phyloP scores from a whole-genome alignment of 495 filamentous ascomycete species.

The Tetracladium setigerum region DNA sequence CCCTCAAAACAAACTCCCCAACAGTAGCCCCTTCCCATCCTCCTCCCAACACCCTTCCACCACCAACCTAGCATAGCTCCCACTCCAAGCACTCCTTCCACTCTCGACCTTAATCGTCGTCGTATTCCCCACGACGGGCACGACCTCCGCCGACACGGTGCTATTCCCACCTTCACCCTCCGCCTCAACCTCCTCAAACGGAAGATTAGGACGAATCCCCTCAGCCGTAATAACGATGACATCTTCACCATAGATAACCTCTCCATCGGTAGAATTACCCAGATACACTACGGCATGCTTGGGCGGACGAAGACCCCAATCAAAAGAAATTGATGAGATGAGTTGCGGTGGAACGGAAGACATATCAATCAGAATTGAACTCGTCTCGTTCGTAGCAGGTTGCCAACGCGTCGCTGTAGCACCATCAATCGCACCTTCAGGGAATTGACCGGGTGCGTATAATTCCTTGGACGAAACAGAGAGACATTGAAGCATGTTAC shows the following conservation, averaged over 20 bases:
- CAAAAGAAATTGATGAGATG: constrained; percentile 51
- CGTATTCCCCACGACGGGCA: constrained; percentile 14
- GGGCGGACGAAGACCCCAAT: constrained; percentile 60
- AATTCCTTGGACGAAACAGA: constrained; percentile 38
- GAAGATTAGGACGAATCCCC: constrained; percentile 25
- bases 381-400: constrained; percentile 40
- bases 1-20: constrained; percentile 53
- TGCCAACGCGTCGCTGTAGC: constrained; percentile 67
- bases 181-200: constrained; percentile 13
- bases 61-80: constrained; percentile 30
- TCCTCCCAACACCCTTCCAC: constrained; percentile 39
- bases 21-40: constrained; percentile 59
- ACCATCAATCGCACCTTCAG: constrained; percentile 62
- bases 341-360: constrained; percentile 23
- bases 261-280: constrained; percentile 32
- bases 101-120: constrained; percentile 12
- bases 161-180: too few species aligned
- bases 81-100: constrained; percentile 14
- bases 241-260: constrained; percentile 14
- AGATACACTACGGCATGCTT: constrained; percentile 47
- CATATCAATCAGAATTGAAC: constrained; percentile 42
- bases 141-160: constrained; percentile 3
- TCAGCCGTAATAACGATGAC: constrained; percentile 22
- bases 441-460: constrained; percentile 64
- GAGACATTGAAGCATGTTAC: constrained; percentile 63